Percentiles rank a stretch among this genome's conserved stretches.
These are phyloP conservation scores for Lipomyces kockii DNA, from an alignment of 805 yeast genomes.

Conservation along the genomic window DNA sequence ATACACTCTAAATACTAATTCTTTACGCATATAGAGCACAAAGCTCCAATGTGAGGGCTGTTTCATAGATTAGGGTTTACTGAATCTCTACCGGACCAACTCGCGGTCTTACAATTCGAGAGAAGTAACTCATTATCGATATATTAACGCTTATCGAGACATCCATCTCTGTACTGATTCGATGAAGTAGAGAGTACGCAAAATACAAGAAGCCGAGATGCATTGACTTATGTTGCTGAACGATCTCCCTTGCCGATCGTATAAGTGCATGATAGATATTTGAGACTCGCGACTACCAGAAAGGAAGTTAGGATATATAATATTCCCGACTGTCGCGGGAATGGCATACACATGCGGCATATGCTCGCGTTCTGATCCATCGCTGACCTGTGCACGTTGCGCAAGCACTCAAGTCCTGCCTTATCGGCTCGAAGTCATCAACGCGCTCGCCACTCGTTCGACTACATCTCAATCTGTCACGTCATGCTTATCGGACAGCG, in stretches of 20 bases:
- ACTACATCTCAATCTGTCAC: not conserved
- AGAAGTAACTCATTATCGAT: not conserved
- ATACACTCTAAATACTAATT: not conserved
- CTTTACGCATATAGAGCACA: not conserved
- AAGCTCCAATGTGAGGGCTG: not conserved
- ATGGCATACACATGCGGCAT: slow-evolving; percentile 17
- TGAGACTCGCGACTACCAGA: not conserved
- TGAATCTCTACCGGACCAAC: too few relatives aligned
- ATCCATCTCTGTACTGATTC: not conserved
- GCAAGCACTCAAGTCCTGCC: slow-evolving; percentile 19
- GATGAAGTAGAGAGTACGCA: not conserved
- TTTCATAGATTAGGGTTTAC: too few relatives aligned
- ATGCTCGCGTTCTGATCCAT: slow-evolving; percentile 24
- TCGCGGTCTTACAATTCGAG: not conserved
- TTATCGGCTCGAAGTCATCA: slow-evolving; percentile 16
- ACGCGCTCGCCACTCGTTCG: slow-evolving; percentile 15
- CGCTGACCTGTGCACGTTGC: slow-evolving; percentile 31
- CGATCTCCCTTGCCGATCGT: not conserved
- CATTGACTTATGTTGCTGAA: not conserved
- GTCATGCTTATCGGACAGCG: not conserved
- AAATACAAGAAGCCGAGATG: not conserved
- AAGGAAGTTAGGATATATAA: not conserved
- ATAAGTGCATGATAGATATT: not conserved
- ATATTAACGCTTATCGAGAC: not conserved
- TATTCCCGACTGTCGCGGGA: not conserved